Evolutionary conservation across 1,284 basidiomycete species (phyloP), one percentile per base, ranked within the genome.

Genomic region (Heimioporus punctisporus): DNA sequence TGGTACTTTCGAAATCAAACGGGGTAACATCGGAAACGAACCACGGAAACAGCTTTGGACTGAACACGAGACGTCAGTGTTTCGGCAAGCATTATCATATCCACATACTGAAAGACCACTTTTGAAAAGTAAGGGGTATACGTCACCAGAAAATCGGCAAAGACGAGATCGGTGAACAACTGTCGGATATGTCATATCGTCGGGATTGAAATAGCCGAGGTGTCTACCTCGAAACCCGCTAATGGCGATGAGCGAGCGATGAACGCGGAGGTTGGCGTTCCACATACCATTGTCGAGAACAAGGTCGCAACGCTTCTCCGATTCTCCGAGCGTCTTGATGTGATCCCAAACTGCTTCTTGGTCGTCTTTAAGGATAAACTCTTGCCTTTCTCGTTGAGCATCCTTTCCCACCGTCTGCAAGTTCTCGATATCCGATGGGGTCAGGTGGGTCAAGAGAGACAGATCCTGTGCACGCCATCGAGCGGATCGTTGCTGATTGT

Each of bases 21-120:
- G 93, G 93, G 2, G 90, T 88, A 23, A 95, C 93, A 69, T 95
- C 93, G 15, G 90, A 94, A 48, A 97, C 95, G 67, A 97, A 98
- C 95, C 93, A 95, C 0, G 94, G 93, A 51, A 96, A 90, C 11
- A 90, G 75, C 71, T 96, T 96, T 0, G 93, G 91, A 71, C 92
- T 94, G 51, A 5, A 41, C 19, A 23, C 6, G 12, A 11, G 0
- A 48, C 24, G 46, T 71, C 17, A 68, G 48, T 17, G 14, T 17
- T 50, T 50, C 47, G 37, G 14, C 48, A 23, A 40, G 6, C 6
- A 41, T 8, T 6, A 2, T 8, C 3, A 37, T 21, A 48, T 28
- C 23, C 21, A 76, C 91, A 55, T 60, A 95, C 94, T 97, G 95
- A 76, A 97, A 97, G 50, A 93, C 85, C 19, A 95, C 89, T 63